Evolutionary conservation across 177 flowering plant genomes (phyloP).

Genomic region (Vitis hybrid): DNA sequence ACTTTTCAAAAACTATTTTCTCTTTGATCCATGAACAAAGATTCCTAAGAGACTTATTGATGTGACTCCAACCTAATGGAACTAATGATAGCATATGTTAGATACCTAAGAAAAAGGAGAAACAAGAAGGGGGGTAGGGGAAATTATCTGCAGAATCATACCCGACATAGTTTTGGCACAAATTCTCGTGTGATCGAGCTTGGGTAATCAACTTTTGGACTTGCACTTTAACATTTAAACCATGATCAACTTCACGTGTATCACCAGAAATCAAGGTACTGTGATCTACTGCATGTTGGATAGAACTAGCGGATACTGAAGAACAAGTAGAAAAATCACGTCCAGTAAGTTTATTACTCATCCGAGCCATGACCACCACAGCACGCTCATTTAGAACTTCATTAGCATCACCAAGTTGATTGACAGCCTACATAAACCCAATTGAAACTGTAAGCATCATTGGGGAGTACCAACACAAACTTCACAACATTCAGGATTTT

Average conservation of each 20-base stretch:
- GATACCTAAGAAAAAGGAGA: no score
- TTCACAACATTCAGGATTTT: neutral
- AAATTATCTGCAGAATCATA: slow-evolving; percentile 27
- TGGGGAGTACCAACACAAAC: neutral
- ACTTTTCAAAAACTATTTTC: no score
- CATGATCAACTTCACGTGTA: slow-evolving; percentile 88
- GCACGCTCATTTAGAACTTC: slow-evolving; percentile 97
- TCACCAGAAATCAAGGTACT: slow-evolving; percentile 64
- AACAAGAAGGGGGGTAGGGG: neutral
- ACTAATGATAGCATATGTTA: no score
- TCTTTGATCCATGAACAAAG: no score
- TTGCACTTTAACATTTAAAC: slow-evolving; percentile 85
- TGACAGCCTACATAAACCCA: slow-evolving; percentile 69
- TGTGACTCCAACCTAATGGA: no score
- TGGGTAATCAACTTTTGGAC: slow-evolving; percentile 87
- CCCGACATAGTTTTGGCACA: slow-evolving; percentile 99
- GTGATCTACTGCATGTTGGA: slow-evolving; percentile 66
- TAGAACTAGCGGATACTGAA: slow-evolving; percentile 44
- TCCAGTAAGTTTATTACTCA: slow-evolving; percentile 97
- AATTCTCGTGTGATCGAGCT: slow-evolving; percentile 88
- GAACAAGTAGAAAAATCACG: slow-evolving; percentile 76
- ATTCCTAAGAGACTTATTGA: no score
- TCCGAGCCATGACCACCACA: slow-evolving; percentile 93
- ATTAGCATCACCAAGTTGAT: slow-evolving; percentile 97
- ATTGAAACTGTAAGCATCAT: slow-evolving; percentile 7